Percentiles rank a stretch among this genome's conserved stretches.
Conservation (phyloP, 352 stramenopile genomes). For the Aphanomyces cochlioides region DNA sequence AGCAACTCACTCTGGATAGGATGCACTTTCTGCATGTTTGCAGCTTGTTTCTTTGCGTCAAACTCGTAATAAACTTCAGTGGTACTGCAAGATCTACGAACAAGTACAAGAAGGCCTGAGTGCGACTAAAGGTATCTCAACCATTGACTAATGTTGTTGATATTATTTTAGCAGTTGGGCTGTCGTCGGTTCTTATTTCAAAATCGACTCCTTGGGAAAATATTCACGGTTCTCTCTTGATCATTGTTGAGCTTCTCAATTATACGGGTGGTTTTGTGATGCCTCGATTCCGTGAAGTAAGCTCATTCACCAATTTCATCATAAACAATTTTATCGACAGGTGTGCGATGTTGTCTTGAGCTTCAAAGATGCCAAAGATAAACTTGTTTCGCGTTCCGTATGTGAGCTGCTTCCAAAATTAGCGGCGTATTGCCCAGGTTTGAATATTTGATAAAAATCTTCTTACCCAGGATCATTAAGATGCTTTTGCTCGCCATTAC, state of each 20-base stretch:
- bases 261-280: constrained; percentile 96
- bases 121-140: constrained; percentile 17
- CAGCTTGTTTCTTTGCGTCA: constrained; percentile 81
- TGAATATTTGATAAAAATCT: not conserved
- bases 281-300: constrained; percentile 93
- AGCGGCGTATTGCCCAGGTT: constrained; percentile 85
- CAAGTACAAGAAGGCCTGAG: constrained; percentile 82
- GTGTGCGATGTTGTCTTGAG: constrained; percentile 88
- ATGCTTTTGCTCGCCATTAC: constrained; percentile 71
- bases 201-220: constrained; percentile 57
- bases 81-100: constrained; percentile 91
- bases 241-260: constrained; percentile 92
- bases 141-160: not conserved
- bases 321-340: constrained; percentile 15
- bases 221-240: constrained; percentile 94
- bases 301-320: not conserved
- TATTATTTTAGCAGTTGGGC: not conserved
- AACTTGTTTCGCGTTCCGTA: constrained; percentile 74
- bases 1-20: constrained; percentile 23
- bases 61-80: constrained; percentile 81
- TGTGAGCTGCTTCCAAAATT: constrained; percentile 91
- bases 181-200: constrained; percentile 9
- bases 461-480: constrained; percentile 17
- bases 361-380: constrained; percentile 89
- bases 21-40: constrained; percentile 82